Evolutionary conservation across 352 stramenopile genomes (phyloP).

Genomic region (Saprolegnia diclina): DNA sequence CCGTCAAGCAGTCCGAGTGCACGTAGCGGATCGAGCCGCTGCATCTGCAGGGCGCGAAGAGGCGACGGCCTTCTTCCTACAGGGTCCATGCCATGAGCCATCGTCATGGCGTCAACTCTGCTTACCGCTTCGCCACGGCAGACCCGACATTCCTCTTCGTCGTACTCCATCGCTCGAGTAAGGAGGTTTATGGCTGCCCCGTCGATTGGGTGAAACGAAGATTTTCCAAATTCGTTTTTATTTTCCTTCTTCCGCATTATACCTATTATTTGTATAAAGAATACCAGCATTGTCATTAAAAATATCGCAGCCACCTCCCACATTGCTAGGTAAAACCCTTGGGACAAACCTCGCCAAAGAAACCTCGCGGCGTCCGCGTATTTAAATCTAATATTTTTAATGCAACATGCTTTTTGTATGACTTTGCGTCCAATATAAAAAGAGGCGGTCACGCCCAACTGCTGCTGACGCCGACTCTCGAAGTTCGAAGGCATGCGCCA

Average conservation of each 20-base stretch:
- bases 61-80: slow-evolving; percentile 57
- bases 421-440: neutral
- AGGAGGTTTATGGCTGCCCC: slow-evolving; percentile 10
- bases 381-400: neutral
- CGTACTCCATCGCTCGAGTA: slow-evolving; percentile 23
- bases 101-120: neutral
- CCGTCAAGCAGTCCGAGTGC: slow-evolving; percentile 92
- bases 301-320: neutral
- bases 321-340: neutral
- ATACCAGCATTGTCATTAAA: neutral
- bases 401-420: neutral
- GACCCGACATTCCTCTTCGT: slow-evolving; percentile 91
- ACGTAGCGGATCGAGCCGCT: slow-evolving; percentile 92
- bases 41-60: slow-evolving; percentile 90
- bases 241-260: neutral
- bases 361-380: neutral
- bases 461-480: neutral
- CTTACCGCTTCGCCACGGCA: slow-evolving; percentile 87
- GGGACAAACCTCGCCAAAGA: neutral
- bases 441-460: neutral
- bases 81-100: neutral
- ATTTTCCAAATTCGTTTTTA: neutral
- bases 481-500: neutral
- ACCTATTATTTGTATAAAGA: neutral
- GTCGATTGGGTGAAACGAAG: neutral